Percentiles rank a stretch among this genome's conserved stretches.
phyloP scores from a whole-genome alignment of 129 eudicot genomes.

The Pulicaria dysenterica region DNA sequence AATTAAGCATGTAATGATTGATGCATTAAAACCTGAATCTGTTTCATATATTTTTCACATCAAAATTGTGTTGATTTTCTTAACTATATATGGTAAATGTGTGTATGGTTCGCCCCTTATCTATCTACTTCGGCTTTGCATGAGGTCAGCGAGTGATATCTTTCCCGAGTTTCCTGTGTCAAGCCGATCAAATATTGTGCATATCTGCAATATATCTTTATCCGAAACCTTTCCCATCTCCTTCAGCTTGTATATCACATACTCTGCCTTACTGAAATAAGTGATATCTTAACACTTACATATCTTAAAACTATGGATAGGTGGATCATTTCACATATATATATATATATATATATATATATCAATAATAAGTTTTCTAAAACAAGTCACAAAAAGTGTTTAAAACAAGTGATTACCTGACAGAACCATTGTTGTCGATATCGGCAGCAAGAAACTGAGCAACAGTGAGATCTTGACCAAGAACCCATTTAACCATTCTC shows the following conservation, averaged over 20 bases:
- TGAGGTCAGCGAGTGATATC: slow-evolving; percentile 79
- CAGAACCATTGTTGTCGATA: slow-evolving; percentile 67
- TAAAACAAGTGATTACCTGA: slow-evolving; percentile 43
- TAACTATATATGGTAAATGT: slow-evolving; percentile 1
- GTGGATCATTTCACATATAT: no score
- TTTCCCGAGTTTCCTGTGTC: slow-evolving; percentile 76
- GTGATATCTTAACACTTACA: no score
- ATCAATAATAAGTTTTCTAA: not conserved
- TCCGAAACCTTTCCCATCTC: slow-evolving; percentile 84
- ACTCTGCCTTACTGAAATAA: slow-evolving; percentile 83
- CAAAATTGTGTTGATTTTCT: not conserved
- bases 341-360: no score
- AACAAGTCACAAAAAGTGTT: not conserved
- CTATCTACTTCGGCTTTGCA: slow-evolving; percentile 37
- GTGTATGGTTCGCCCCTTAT: slow-evolving; percentile 20
- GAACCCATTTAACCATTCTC: slow-evolving; percentile 64
- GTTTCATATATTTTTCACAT: slow-evolving; percentile 1
- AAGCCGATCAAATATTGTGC: slow-evolving; percentile 66
- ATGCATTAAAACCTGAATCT: not conserved
- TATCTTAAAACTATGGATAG: no score
- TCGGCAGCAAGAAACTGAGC: slow-evolving; percentile 75
- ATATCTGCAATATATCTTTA: slow-evolving; percentile 67
- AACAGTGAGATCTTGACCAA: slow-evolving; percentile 62
- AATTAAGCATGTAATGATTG: not conserved
- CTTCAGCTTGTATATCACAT: slow-evolving; percentile 81